A percentile compares a stretch with the other conserved stretches of the same genome.
Evolutionary conservation across 2,329 filamentous ascomycete genomes (phyloP).

Genomic region (Hirsutella minnesotensis): DNA sequence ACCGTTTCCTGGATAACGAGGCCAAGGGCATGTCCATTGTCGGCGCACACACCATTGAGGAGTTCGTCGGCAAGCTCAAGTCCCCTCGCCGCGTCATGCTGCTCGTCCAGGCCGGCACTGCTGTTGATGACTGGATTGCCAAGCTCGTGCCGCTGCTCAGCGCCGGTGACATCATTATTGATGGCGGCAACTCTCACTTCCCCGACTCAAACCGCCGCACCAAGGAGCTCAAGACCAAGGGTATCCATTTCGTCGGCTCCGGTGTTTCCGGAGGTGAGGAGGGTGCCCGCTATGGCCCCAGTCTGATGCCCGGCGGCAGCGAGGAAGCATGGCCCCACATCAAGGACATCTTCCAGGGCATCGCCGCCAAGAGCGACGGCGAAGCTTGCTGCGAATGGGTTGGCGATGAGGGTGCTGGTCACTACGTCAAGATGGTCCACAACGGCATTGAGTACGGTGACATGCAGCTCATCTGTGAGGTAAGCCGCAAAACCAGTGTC

Average conservation of each 20-base stretch:
- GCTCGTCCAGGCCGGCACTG: slow-evolving; percentile 95
- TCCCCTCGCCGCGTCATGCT: slow-evolving; percentile 94
- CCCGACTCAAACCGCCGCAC: slow-evolving; percentile 97
- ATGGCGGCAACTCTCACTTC: slow-evolving; percentile 97
- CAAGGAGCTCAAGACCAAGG: slow-evolving; percentile 75
- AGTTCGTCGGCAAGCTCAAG: slow-evolving; percentile 96
- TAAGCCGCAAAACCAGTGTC: slow-evolving; percentile 29
- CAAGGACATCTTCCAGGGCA: slow-evolving; percentile 98
- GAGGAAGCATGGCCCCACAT: slow-evolving; percentile 96
- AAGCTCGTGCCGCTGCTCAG: slow-evolving; percentile 74
- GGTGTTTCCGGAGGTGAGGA: slow-evolving; percentile 99
- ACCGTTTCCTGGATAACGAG: slow-evolving; percentile 83
- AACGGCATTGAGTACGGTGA: slow-evolving; percentile 99
- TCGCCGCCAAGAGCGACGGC: slow-evolving; percentile 92
- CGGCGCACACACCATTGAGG: slow-evolving; percentile 84
- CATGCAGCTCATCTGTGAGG: slow-evolving; percentile 99
- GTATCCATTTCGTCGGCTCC: slow-evolving; percentile 88
- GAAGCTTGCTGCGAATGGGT: slow-evolving; percentile 99
- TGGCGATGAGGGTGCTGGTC: slow-evolving; percentile 96
- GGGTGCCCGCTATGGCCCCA: slow-evolving; percentile 94
- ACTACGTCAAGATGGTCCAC: slow-evolving; percentile 99
- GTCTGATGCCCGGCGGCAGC: slow-evolving; percentile 97
- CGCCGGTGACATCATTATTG: slow-evolving; percentile 94
- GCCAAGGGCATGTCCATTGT: slow-evolving; percentile 93
- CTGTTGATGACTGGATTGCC: slow-evolving; percentile 98